Evolutionary conservation across 2,329 filamentous ascomycete genomes (phyloP), one percentile per base, ranked within the genome.

Genomic region (Talaromyces sp.): DNA sequence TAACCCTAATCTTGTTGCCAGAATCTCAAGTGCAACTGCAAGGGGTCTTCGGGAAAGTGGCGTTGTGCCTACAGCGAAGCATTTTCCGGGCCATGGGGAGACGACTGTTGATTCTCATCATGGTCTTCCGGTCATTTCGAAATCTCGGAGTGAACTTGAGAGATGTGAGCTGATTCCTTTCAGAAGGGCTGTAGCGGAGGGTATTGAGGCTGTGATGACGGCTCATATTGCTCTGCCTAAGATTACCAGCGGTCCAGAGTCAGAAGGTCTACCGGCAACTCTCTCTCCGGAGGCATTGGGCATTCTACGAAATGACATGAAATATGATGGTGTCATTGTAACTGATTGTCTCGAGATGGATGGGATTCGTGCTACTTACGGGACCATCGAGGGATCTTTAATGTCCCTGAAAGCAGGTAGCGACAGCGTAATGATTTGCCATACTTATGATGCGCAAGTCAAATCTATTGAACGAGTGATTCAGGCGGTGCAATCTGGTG

Each of bases 291-390:
- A 70, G 37, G 70, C 65, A 1, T 66, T 77, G 56, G 67, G 68
- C 0, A 73, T 77, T 39, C 59, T 78, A 15, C 74, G 76, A 5
- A 64, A 71, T 8, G 74, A 76, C 37, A 76, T 77, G 70, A 66
- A 71, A 15, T 77, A 76, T 60, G 67, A 77, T 48, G 75, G 76
- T 1, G 68, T 78, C 63, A 67, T 78, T 6, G 68, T 78, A 3
- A 78, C 75, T 4, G 76, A 78, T 48, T 78, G 75, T 61, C 65
- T 78, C 39, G 75, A 78, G 59, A 77, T 78, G 75, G 72, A 77
- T 40, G 73, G 75, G 2, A 74, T 78, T 8, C 69, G 71, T 17
- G 66, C 70, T 3, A 75, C 71, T 13, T 74, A 72, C 60, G 74
- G 74, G 2, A 75, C 75, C 1, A 74, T 76, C 50, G 68, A 70